phyloP scores from a whole-genome alignment of 164 flowering plant genomes.

The Vitis amurensis region DNA sequence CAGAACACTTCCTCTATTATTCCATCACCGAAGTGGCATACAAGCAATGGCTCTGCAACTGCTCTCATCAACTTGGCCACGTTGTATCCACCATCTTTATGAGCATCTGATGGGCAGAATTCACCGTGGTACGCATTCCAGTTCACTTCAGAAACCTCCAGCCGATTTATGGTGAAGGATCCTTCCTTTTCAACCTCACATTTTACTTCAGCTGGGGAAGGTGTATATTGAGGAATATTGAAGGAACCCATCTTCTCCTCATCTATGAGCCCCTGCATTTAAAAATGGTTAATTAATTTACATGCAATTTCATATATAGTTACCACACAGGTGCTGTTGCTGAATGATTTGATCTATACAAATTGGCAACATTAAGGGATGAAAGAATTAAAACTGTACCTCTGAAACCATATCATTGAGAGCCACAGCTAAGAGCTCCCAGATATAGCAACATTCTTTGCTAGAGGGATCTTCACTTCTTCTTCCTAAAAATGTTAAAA shows the following conservation, averaged over 20 bases:
- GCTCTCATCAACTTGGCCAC: slow-evolving; percentile 40
- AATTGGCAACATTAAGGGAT: too few species aligned
- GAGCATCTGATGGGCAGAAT: neutral
- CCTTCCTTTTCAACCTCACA: slow-evolving; percentile 41
- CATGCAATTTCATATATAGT: neutral
- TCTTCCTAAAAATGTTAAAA: slow-evolving; percentile 50
- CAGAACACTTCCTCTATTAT: slow-evolving; percentile 31
- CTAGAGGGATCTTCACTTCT: slow-evolving; percentile 33
- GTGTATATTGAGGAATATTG: slow-evolving; percentile 54
- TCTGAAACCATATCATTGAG: slow-evolving; percentile 49
- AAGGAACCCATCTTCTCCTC: slow-evolving; percentile 46
- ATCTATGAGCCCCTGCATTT: slow-evolving; percentile 48
- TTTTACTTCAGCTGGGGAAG: slow-evolving; percentile 45
- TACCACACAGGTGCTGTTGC: too few species aligned
- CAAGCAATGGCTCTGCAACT: slow-evolving; percentile 39
- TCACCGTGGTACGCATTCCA: slow-evolving; percentile 23
- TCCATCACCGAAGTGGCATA: slow-evolving; percentile 33
- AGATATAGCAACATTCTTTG: slow-evolving; percentile 31
- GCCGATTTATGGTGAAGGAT: slow-evolving; percentile 35
- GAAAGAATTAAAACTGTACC: slow-evolving; percentile 22
- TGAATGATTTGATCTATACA: neutral
- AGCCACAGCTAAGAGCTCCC: slow-evolving; percentile 42
- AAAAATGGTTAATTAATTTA: neutral
- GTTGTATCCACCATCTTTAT: slow-evolving; percentile 17
- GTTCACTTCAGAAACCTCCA: slow-evolving; percentile 28